Evolutionary conservation across 805 yeast species (phyloP).

Genomic region (Spencermartinsiella europaea): DNA sequence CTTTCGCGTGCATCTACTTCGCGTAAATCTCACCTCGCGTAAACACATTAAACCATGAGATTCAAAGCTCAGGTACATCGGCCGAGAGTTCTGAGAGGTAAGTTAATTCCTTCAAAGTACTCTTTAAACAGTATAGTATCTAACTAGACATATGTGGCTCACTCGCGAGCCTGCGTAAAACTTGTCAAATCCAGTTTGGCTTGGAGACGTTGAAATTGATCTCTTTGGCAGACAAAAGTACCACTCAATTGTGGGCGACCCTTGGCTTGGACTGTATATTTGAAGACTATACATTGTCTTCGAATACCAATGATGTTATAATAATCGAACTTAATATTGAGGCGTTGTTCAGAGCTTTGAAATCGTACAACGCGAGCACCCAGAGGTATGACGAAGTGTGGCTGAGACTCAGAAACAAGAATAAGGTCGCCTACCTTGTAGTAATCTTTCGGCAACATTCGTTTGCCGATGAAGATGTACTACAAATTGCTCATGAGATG

Average conservation of each 20-base stretch:
- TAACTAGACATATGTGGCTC: constrained; percentile 40
- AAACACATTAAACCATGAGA: too few species aligned
- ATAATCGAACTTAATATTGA: constrained; percentile 61
- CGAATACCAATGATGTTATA: constrained; percentile 49
- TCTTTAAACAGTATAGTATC: too few species aligned
- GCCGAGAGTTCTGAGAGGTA: constrained; percentile 10
- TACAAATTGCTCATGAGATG: constrained; percentile 37
- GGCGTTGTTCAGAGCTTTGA: constrained; percentile 51
- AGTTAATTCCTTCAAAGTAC: too few species aligned
- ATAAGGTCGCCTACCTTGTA: constrained; percentile 48
- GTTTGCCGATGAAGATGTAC: constrained; percentile 37
- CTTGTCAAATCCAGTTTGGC: constrained; percentile 53
- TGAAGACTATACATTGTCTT: constrained; percentile 46
- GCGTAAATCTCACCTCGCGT: too few species aligned
- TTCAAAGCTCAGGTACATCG: constrained; percentile 6
- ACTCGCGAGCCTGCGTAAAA: constrained; percentile 49
- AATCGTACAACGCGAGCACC: constrained; percentile 44
- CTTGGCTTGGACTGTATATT: constrained; percentile 41
- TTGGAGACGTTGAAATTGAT: constrained; percentile 46
- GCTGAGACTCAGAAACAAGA: constrained; percentile 24
- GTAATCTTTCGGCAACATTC: constrained; percentile 56
- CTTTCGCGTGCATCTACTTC: too few species aligned
- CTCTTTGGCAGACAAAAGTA: constrained; percentile 42
- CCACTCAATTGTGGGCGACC: constrained; percentile 68
- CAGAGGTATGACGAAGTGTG: constrained; percentile 28